Conservation (phyloP, 768 basidiomycete genomes). For the Phylloporus arenicola region DNA sequence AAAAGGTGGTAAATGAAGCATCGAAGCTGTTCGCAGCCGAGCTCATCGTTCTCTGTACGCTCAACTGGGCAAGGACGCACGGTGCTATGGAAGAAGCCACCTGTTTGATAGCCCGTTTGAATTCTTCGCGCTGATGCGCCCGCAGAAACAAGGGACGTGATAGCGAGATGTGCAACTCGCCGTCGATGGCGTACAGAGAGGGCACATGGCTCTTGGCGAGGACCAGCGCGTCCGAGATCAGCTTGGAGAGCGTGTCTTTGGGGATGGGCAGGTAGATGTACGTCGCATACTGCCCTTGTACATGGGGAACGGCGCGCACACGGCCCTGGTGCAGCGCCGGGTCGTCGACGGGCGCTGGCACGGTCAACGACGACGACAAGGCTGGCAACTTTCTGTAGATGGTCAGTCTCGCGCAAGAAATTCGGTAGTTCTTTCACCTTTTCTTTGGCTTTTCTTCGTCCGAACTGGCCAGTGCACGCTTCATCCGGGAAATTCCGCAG, state of each 20-base stretch:
- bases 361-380: constrained; percentile 45
- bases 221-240: constrained; percentile 42
- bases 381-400: constrained; percentile 54
- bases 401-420: constrained; percentile 1
- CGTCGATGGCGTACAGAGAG: constrained; percentile 40
- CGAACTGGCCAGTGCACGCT: constrained; percentile 42
- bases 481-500: constrained; percentile 22
- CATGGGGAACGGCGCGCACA: constrained; percentile 65
- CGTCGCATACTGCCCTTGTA: constrained; percentile 80
- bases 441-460: constrained; percentile 42
- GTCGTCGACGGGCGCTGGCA: constrained; percentile 56
- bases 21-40: constrained; percentile 47
- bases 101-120: constrained; percentile 56
- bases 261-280: constrained; percentile 71
- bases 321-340: constrained; percentile 84
- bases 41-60: constrained; percentile 1
- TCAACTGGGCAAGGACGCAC: constrained; percentile 33
- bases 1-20: constrained; percentile 67
- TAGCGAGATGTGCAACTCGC: constrained; percentile 78
- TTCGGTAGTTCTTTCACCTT: constrained; percentile 28
- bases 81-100: constrained; percentile 42
- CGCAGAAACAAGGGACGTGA: constrained; percentile 78
- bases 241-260: constrained; percentile 38
- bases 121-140: constrained; percentile 70
- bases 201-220: constrained; percentile 44